Percentiles rank a stretch among this genome's conserved stretches.
phyloP scores from a whole-genome alignment of 495 filamentous ascomycete species.

The Xylaria cubensis region DNA sequence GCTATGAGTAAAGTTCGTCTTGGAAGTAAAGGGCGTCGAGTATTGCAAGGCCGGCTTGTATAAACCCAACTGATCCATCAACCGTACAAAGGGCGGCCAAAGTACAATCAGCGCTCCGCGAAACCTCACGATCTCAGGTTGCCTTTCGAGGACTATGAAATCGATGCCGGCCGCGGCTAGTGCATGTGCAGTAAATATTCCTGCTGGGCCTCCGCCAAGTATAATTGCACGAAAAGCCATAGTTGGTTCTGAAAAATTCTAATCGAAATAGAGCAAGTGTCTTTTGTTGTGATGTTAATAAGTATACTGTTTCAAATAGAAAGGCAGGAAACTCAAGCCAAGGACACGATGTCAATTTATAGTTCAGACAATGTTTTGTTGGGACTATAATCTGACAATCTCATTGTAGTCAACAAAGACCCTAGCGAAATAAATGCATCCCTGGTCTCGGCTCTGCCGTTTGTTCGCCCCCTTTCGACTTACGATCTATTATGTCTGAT shows the following conservation, averaged over 20 bases:
- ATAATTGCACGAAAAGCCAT: slow-evolving; percentile 55
- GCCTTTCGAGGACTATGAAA: slow-evolving; percentile 55
- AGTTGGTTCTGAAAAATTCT: background rate
- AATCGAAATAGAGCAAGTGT: background rate
- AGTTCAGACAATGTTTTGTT: background rate
- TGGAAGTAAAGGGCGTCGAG: slow-evolving; percentile 4
- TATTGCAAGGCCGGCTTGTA: slow-evolving; percentile 36
- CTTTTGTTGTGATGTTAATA: background rate
- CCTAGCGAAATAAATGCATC: background rate
- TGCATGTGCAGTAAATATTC: slow-evolving; percentile 54
- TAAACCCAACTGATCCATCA: slow-evolving; percentile 48
- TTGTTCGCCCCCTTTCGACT: background rate
- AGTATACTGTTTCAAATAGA: background rate
- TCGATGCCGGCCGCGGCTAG: slow-evolving; percentile 53
- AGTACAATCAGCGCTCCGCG: slow-evolving; percentile 46
- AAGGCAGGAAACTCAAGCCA: background rate
- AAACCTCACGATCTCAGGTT: slow-evolving; percentile 43
- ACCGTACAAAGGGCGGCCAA: slow-evolving; percentile 37
- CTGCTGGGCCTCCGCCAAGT: slow-evolving; percentile 56
- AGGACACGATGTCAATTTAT: slow-evolving; percentile 8
- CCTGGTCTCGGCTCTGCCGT: background rate
- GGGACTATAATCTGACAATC: slow-evolving; percentile 1
- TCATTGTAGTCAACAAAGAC: background rate
- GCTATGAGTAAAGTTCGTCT: slow-evolving; percentile 21
- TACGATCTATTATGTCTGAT: background rate